These are phyloP conservation scores for Zopfochytrium polystomum DNA, from an alignment of 371 early-diverging fungal genomes.

Conservation along the genomic window DNA sequence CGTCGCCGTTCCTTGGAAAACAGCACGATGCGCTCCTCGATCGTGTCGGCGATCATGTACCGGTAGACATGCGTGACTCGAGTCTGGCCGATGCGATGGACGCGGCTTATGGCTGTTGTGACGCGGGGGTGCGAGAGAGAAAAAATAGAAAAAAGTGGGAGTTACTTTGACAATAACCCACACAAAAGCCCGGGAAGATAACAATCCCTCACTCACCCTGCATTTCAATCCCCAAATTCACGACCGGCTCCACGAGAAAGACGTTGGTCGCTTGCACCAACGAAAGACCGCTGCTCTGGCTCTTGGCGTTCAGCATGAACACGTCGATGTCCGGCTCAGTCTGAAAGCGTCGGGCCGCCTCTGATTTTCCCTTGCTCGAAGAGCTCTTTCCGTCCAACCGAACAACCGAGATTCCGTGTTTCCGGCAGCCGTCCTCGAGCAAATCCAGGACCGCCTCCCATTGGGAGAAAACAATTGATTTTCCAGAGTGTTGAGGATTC, in stretches of 20 bases:
- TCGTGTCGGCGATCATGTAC: constrained; percentile 39
- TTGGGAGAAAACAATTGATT: constrained; percentile 68
- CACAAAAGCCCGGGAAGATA: constrained; percentile 4
- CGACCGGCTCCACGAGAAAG: constrained; percentile 48
- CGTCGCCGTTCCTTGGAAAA: no score
- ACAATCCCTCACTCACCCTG: constrained; percentile 28
- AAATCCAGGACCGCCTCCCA: constrained; percentile 61
- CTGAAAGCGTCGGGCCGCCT: constrained; percentile 22
- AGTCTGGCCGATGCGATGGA: constrained; percentile 49
- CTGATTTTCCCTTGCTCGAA: constrained; percentile 12
- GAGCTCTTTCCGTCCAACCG: constrained; percentile 24
- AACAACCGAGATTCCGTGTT: constrained; percentile 55
- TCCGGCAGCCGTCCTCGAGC: constrained; percentile 46
- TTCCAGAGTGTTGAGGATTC: no score
- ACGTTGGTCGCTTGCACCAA: constrained; percentile 45
- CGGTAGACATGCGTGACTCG: constrained; percentile 40
- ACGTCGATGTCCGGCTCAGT: constrained; percentile 29
- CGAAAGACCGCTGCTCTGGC: constrained; percentile 45
- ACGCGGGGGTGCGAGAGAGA: no score
- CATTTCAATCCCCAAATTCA: constrained; percentile 38
- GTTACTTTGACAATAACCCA: neutral
- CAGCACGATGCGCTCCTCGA: constrained; percentile 44
- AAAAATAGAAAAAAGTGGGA: neutral
- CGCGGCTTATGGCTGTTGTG: constrained; percentile 41
- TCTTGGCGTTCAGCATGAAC: constrained; percentile 47